phyloP scores from a whole-genome alignment of 345 rosid genomes.

The Pistacia integerrima region DNA sequence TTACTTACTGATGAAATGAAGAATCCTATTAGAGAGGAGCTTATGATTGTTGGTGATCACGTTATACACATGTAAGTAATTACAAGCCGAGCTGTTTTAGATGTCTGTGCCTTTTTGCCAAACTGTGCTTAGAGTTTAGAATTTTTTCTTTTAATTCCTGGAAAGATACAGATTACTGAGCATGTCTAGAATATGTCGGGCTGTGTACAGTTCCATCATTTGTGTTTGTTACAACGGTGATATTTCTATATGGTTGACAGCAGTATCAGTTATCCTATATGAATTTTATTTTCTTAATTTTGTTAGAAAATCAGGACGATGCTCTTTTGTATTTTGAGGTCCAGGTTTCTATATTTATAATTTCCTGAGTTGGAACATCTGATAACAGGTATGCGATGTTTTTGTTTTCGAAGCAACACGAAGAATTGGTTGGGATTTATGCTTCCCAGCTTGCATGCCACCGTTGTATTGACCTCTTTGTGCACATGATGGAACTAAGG shows the following conservation, averaged over 20 bases:
- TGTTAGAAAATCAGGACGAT: too few species aligned
- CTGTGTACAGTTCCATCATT: slow-evolving; percentile 9
- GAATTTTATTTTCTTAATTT: too few species aligned
- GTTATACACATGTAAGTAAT: slow-evolving; percentile 81
- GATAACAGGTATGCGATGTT: too few species aligned
- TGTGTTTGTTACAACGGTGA: not conserved
- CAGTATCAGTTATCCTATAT: too few species aligned
- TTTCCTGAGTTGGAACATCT: too few species aligned
- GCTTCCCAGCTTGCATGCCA: too few species aligned
- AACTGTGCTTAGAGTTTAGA: not conserved
- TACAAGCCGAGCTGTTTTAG: not conserved
- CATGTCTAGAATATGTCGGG: slow-evolving; percentile 11
- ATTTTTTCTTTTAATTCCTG: not conserved
- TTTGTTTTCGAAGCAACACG: too few species aligned
- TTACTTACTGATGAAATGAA: slow-evolving; percentile 71
- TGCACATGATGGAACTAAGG: too few species aligned
- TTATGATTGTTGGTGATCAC: slow-evolving; percentile 86
- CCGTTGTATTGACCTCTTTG: too few species aligned
- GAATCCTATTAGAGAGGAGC: slow-evolving; percentile 77
- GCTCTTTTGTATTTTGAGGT: too few species aligned
- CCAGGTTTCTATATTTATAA: too few species aligned
- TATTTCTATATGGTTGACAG: not conserved
- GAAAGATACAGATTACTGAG: slow-evolving; percentile 1
- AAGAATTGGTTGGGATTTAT: too few species aligned
- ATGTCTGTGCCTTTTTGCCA: not conserved